Percentiles rank a stretch among this genome's conserved stretches.
These are phyloP conservation scores for Apodospora peruviana DNA, from an alignment of 495 filamentous ascomycete species.

Conservation along the genomic window DNA sequence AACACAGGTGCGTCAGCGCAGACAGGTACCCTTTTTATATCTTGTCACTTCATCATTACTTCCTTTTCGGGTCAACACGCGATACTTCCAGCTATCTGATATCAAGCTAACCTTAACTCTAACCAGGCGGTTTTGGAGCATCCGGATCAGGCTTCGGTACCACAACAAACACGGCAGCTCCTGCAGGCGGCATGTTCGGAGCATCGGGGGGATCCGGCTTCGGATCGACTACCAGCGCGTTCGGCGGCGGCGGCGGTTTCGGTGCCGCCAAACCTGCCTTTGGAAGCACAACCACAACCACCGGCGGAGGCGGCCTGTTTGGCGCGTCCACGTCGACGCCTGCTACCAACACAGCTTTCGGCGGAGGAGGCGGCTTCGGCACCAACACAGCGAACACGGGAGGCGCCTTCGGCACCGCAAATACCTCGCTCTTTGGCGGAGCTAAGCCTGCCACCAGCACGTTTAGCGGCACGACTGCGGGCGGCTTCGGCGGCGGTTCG, in stretches of 20 bases:
- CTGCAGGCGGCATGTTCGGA: constrained; percentile 40
- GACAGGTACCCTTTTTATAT: constrained; percentile 1
- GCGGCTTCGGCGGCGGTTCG: constrained; percentile 34
- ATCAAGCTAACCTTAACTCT: neutral
- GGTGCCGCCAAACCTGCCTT: constrained; percentile 12
- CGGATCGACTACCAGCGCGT: constrained; percentile 4
- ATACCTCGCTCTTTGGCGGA: constrained; percentile 41
- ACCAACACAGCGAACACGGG: constrained; percentile 33
- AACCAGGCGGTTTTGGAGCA: neutral
- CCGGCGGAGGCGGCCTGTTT: constrained; percentile 8
- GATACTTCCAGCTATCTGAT: too few species aligned
- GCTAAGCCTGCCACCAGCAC: constrained; percentile 35
- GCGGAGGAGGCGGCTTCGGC: constrained; percentile 47
- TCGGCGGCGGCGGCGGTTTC: constrained; percentile 14
- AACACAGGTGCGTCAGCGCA: constrained; percentile 35
- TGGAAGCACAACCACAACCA: constrained; percentile 8
- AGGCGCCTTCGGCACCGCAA: constrained; percentile 13
- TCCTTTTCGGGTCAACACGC: neutral
- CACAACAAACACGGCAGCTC: constrained; percentile 1
- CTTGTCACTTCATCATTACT: constrained; percentile 13
- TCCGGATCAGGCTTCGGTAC: constrained; percentile 20
- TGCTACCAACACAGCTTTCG: constrained; percentile 35
- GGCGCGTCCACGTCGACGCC: constrained; percentile 20
- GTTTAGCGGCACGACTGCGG: constrained; percentile 44
- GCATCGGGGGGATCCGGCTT: constrained; percentile 15